Evolutionary conservation across 345 rosid species (phyloP).

Genomic region (Brassica rapa): DNA sequence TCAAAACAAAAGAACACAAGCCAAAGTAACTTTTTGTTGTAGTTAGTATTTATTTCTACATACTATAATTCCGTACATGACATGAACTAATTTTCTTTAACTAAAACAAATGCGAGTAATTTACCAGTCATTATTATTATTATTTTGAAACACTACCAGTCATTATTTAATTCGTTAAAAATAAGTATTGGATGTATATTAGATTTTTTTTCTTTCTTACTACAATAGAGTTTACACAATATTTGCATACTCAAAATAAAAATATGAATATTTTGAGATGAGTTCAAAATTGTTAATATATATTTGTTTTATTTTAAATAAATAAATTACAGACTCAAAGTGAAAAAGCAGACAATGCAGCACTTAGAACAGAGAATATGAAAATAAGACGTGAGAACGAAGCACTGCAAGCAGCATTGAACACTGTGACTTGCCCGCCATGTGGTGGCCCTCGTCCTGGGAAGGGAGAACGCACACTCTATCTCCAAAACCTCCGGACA

Average conservation of each 20-base stretch:
- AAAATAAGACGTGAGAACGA: conserved; percentile 55
- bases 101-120: neutral
- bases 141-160: neutral
- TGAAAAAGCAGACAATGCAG: conserved; percentile 55
- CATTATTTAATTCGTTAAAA: neutral
- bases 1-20: conserved; percentile 77
- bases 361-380: conserved; percentile 59
- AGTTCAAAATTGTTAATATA: neutral
- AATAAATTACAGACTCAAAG: conserved; percentile 48
- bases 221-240: neutral
- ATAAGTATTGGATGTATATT: neutral
- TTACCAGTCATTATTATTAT: neutral
- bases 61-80: neutral
- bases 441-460: conserved; percentile 72
- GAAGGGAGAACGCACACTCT: conserved; percentile 42
- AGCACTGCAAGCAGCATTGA: conserved; percentile 54
- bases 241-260: neutral
- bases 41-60: neutral
- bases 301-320: neutral
- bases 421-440: conserved; percentile 57
- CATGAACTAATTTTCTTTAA: neutral
- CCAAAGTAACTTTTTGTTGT: conserved; percentile 45
- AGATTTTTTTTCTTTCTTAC: neutral
- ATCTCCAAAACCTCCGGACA: conserved; percentile 43
- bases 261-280: neutral